Percentiles rank a stretch among this genome's conserved stretches.
phyloP scores from a whole-genome alignment of 139 green algal genomes.

The Micractinium sp. region DNA sequence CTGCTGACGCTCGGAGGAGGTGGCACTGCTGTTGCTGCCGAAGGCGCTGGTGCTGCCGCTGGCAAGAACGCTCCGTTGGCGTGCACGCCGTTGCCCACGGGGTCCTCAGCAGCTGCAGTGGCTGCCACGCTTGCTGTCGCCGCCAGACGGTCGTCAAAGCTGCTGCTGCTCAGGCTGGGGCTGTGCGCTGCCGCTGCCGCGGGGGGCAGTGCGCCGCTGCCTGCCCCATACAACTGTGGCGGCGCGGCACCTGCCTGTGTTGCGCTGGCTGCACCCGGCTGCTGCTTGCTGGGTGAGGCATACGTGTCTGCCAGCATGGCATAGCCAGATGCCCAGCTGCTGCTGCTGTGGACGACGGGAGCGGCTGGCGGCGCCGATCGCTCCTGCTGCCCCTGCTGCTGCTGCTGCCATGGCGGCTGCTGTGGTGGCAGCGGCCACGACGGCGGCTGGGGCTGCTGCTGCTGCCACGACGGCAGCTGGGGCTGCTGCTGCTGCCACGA shows the following conservation, averaged over 20 bases:
- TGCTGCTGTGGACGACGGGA: background rate
- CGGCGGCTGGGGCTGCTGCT: background rate
- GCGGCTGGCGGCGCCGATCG: too few relatives aligned
- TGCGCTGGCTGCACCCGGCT: background rate
- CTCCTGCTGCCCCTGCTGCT: background rate
- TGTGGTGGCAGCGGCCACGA: background rate
- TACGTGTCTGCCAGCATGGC: conserved; percentile 2
- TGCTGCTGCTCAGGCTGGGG: background rate
- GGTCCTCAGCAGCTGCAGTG: background rate
- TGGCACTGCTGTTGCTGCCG: background rate
- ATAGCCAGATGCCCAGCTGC: conserved; percentile 22
- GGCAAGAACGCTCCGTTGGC: background rate
- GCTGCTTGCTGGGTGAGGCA: background rate
- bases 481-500: too few relatives aligned
- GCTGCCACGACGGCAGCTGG: too few relatives aligned
- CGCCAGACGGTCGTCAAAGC: background rate
- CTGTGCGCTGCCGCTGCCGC: background rate
- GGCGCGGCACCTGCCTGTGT: background rate
- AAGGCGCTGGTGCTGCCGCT: background rate
- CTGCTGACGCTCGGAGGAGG: background rate
- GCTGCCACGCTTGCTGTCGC: background rate
- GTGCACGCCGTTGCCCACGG: too few relatives aligned
- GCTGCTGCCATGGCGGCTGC: conserved; percentile 1
- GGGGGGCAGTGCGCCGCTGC: background rate
- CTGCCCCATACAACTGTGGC: background rate